Base-by-base conservation (phyloP, 1,284 basidiomycete species). In the Butyriboletus appendiculatus region DNA sequence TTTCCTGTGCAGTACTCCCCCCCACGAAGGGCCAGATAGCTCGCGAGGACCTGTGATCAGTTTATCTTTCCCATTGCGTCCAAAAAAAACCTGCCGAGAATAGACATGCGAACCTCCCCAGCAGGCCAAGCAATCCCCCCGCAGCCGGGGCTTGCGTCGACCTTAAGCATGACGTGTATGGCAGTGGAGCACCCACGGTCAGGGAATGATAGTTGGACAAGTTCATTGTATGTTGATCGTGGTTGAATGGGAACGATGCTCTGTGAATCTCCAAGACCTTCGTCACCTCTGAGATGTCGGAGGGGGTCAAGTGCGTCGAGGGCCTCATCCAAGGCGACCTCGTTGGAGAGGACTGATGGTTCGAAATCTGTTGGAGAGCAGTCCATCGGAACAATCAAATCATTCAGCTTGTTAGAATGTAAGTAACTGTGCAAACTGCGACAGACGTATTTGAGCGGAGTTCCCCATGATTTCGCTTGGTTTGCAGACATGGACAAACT, bases 51-150 rank as follows among this genome's bases (percentile, higher is more conserved):
- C 92, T 94, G 62, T 15, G 50, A 52, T 53, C 20, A 52, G 52
- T 35, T 48, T 24, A 50, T 44, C 10, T 18, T 45, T 38, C 24
- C 20, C 20, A 18, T 52, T 20, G 41, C 22, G 22, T 12, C 43
- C 28, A 26, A 28, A 28, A 7, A 41, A 44, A 30, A 28, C 41
- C 20, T 11, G 47, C 14, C 15, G 6, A 22, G 22, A 44, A 57
- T 55, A n/a, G 33, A 50, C 10, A 26, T 49, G 58, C 64, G 45
- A 49, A 94, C 94, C 81, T 95, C 85, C 58, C 94, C 94, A 14
- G 94, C 90, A 5, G 92, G 93, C 94, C 94, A 97, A 12, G 93
- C 86, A 45, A 94, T 82, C 0, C 94, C 94, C 15, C 94, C 94
- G 68, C 95, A 97, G 3, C 94, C 94, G 22, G 88, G 90, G 39